Base-by-base conservation (phyloP, 2,329 filamentous ascomycete genomes). In the Scedosporium boydii region DNA sequence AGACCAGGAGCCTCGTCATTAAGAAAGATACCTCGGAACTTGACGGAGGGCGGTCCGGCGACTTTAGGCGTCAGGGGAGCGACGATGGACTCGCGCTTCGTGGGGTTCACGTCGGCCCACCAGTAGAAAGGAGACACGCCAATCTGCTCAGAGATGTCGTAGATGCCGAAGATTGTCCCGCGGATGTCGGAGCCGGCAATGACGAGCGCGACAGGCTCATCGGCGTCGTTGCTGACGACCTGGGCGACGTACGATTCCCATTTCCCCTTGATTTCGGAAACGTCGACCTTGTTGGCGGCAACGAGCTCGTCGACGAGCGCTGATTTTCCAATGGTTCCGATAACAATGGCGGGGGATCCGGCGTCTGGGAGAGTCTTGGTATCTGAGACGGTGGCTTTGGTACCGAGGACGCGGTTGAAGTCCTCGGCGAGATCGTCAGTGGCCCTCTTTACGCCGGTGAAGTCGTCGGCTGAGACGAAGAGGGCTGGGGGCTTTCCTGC, bases 371-470 rank as follows among this genome's bases (percentile, higher is more conserved):
- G 70, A 61, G 75, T 67, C 61, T 74, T 69, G 16, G 78, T 79
- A 38, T 83, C 83, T 66, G 80, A 80, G 4, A 85, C 74, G 0
- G 84, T 82, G 62, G 86, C 81, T 70, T 88, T 88, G 38, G 74
- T 79, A 7, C 87, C 86, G 0, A 86, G 88, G 4, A 90, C 86
- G n/a, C 85, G 82, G n/a, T 87, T 87, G 73, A 91, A 88, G 71
- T 91, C 88, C 4, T 77, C 69, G 0, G 86, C 85, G 7, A 91
- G 78, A 71, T 90, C 87, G 44, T 84, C 78, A 0, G 86, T 87
- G 4, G 85, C 86, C 27, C 87, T 81, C 62, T 89, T 79, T 1
- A 90, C 87, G 62, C 86, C 87, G 74, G 84, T 86, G 76, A 82
- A 88, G 64, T 90, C 87, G 62, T 82, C 75, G 21, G 71, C 68